Conservation (phyloP, 2,329 filamentous ascomycete genomes). For the Stromatinia cepivora region DNA sequence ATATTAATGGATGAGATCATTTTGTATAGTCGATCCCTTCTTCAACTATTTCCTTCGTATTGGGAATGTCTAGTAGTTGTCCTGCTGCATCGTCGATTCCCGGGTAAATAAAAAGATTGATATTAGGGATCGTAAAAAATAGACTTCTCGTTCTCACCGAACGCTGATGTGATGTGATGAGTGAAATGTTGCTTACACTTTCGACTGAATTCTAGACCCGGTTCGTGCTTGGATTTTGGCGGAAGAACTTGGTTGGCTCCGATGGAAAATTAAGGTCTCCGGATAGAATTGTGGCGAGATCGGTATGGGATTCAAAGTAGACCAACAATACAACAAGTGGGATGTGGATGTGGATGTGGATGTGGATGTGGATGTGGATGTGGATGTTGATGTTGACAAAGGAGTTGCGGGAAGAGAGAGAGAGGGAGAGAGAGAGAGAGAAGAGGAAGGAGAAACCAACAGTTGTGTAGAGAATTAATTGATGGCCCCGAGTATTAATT, state of each 20-base stretch:
- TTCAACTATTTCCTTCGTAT: neutral
- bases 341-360: neutral
- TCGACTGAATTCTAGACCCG: slow-evolving; percentile 18
- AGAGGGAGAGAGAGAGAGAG: neutral
- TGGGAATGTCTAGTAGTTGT: too few relatives aligned
- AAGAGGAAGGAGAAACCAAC: neutral
- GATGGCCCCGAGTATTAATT: slow-evolving; percentile 10
- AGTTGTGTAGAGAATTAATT: neutral
- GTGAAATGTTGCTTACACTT: slow-evolving; percentile 10
- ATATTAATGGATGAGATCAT: too few relatives aligned
- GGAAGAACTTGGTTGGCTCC: slow-evolving; percentile 10
- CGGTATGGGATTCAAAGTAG: slow-evolving; percentile 1
- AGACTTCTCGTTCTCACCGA: slow-evolving; percentile 11
- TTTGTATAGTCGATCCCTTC: neutral
- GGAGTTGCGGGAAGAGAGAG: neutral
- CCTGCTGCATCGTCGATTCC: neutral
- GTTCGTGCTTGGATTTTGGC: neutral
- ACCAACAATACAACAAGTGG: slow-evolving; percentile 3
- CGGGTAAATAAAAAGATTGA: neutral
- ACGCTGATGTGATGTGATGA: neutral
- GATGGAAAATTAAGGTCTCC: neutral
- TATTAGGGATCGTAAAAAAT: neutral
- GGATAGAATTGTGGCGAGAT: slow-evolving; percentile 8
- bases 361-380: neutral
- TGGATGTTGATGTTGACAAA: neutral